Percentiles rank a stretch among this genome's conserved stretches.
These are phyloP conservation scores for Domatiomyces catenatus DNA, from an alignment of 2,329 filamentous ascomycete species.

Conservation along the genomic window DNA sequence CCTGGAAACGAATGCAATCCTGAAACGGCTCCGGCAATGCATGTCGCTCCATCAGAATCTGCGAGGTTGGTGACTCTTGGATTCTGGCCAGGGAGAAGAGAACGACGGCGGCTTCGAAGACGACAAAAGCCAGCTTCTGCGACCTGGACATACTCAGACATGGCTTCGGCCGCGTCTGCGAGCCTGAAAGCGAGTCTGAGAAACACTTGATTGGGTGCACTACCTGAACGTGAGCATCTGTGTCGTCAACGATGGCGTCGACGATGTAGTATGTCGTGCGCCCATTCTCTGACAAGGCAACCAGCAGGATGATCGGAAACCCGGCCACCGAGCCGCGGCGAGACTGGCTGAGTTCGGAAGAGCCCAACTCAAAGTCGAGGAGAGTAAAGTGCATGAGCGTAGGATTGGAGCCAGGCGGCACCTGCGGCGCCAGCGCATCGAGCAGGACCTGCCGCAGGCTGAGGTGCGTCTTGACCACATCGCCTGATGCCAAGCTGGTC, in stretches of 20 bases:
- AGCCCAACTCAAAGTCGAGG: conserved; percentile 48
- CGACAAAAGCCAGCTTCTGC: conserved; percentile 62
- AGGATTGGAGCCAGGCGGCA: conserved; percentile 35
- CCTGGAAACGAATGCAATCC: conserved; percentile 67
- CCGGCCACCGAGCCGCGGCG: conserved; percentile 28
- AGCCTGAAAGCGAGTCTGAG: conserved; percentile 33
- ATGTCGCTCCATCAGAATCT: conserved; percentile 54
- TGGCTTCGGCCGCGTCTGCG: conserved; percentile 34
- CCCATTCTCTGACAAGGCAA: conserved; percentile 39
- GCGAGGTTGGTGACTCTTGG: conserved; percentile 58
- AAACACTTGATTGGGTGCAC: conserved; percentile 55
- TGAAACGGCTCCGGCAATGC: conserved; percentile 56
- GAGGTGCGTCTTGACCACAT: conserved; percentile 55
- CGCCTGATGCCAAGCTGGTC: conserved; percentile 72
- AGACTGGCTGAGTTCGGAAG: conserved; percentile 11
- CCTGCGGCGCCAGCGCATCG: conserved; percentile 34
- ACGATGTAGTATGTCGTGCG: conserved; percentile 56
- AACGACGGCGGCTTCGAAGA: conserved; percentile 65
- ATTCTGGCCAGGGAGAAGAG: conserved; percentile 56
- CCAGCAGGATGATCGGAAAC: conserved; percentile 44
- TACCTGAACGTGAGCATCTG: conserved; percentile 43
- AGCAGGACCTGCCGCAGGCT: conserved; percentile 54
- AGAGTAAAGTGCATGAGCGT: conserved; percentile 43
- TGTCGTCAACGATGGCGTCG: conserved; percentile 49
- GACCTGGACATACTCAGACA: conserved; percentile 64